Conservation (phyloP, 179 eudicot species). For the Vitellaria paradoxa region DNA sequence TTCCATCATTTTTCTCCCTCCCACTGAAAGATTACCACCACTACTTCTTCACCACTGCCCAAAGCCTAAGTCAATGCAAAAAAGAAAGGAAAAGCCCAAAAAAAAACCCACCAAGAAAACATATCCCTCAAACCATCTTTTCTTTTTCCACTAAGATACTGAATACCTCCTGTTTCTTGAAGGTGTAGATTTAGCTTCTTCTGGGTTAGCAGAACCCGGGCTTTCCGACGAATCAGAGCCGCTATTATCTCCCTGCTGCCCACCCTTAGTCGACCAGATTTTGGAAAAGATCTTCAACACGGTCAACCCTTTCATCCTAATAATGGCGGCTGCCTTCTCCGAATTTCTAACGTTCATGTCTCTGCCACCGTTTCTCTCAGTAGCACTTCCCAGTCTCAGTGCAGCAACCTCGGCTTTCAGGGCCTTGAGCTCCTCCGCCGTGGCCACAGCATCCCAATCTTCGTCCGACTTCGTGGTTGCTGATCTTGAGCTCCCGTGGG, state of each 20-base stretch:
- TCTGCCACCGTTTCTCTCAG: conserved; percentile 11
- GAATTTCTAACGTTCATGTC: conserved; percentile 18
- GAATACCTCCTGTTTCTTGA: conserved; percentile 57
- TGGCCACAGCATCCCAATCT: conserved; percentile 82
- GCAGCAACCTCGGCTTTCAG: conserved; percentile 73
- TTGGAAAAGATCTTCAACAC: conserved; percentile 68
- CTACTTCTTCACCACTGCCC: background rate
- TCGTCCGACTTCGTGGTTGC: conserved; percentile 53
- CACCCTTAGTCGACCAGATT: conserved; percentile 65
- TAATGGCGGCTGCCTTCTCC: conserved; percentile 35
- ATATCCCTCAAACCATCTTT: background rate
- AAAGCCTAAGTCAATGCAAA: background rate
- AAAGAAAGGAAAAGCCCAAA: background rate
- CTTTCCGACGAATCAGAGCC: conserved; percentile 87
- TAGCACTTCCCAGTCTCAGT: conserved; percentile 41
- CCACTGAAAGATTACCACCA: background rate
- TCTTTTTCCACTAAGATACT: conserved; percentile 46
- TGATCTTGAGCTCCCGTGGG: conserved; percentile 52
- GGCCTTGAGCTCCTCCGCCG: conserved; percentile 67
- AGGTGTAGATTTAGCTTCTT: conserved; percentile 59
- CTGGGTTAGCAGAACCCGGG: conserved; percentile 50
- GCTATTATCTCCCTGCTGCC: conserved; percentile 52
- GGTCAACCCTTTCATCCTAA: conserved; percentile 51
- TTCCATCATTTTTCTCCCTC: background rate
- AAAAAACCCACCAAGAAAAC: conserved; percentile 5